phyloP scores from a whole-genome alignment of 441 rosid genomes.

The Mallotus repandus region DNA sequence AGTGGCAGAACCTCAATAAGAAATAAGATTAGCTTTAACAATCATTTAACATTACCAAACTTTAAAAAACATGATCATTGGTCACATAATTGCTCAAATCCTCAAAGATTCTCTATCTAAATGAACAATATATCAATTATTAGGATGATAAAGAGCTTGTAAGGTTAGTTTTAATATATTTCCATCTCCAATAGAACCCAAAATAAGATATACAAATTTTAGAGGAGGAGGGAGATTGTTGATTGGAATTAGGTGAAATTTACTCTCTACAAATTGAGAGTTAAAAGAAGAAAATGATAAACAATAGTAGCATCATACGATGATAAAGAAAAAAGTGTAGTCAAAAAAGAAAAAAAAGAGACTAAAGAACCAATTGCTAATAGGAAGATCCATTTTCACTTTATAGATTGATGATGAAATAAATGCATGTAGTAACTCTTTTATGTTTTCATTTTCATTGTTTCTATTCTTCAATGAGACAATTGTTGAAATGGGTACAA shows the following conservation, averaged over 20 bases:
- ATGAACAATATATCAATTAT: conserved; percentile 74
- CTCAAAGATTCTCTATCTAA: conserved; percentile 63
- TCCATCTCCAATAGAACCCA: conserved; percentile 78
- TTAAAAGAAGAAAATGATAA: conserved; percentile 38
- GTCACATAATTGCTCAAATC: conserved; percentile 65
- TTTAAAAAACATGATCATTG: conserved; percentile 43
- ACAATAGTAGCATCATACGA: conserved; percentile 51
- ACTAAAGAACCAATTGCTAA: conserved; percentile 64
- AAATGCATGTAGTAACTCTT: conserved; percentile 33
- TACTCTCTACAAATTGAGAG: conserved; percentile 75
- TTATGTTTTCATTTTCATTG: conserved; percentile 26
- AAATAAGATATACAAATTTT: conserved; percentile 78
- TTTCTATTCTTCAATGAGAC: no score
- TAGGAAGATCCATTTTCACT: conserved; percentile 82
- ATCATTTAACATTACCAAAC: no score
- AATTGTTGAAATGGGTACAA: no score
- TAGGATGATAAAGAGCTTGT: conserved; percentile 81
- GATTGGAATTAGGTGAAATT: conserved; percentile 53
- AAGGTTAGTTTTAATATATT: conserved; percentile 67
- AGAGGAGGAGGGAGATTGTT: conserved; percentile 75
- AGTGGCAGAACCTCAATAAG: conserved; percentile 92
- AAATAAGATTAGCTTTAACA: conserved; percentile 76
- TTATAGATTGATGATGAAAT: conserved; percentile 42
- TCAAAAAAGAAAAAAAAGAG: conserved; percentile 55
- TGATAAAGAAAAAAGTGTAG: conserved; percentile 49